Percentiles rank a stretch among this genome's conserved stretches.
phyloP scores from a whole-genome alignment of 371 early-diverging fungal species.

The Mucor indicus region DNA sequence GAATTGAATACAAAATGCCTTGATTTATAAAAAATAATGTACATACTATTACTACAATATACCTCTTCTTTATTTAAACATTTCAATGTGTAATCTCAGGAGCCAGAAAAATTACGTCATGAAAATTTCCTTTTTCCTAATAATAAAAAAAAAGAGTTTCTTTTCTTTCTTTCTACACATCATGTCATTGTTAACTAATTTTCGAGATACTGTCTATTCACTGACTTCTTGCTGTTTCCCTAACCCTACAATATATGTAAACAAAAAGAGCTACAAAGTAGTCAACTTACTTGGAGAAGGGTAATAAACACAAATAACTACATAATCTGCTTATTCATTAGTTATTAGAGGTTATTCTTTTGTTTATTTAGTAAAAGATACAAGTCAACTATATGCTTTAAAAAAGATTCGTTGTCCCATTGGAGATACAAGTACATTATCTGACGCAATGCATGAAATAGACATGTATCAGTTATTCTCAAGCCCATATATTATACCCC shows the following conservation, averaged over 20 bases:
- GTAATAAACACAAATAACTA: conserved; percentile 27
- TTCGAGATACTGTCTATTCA: conserved; percentile 47
- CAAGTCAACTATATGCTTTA: conserved; percentile 53
- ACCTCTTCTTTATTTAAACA: no score
- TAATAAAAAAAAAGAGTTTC: no score
- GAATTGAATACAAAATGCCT: neutral
- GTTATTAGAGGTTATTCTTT: conserved; percentile 64
- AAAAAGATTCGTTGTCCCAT: conserved; percentile 68
- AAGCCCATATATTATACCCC: conserved; percentile 61
- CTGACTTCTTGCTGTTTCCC: conserved; percentile 59
- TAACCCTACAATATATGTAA: conserved; percentile 54
- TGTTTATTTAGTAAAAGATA: conserved; percentile 67
- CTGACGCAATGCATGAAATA: conserved; percentile 66
- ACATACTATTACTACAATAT: no score
- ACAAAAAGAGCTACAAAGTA: conserved; percentile 56
- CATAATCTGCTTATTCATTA: neutral
- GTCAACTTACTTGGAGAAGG: conserved; percentile 71
- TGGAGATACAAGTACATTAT: conserved; percentile 49
- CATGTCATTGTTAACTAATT: conserved; percentile 20
- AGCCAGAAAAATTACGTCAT: no score
- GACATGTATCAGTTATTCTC: conserved; percentile 66
- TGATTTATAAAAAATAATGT: no score
- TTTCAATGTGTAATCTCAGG: no score
- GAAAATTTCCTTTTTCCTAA: no score
- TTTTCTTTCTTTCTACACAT: neutral